Evolutionary conservation across 2,329 filamentous ascomycete species (phyloP), one percentile per base, ranked within the genome.

Genomic region (Xylaria sp.): DNA sequence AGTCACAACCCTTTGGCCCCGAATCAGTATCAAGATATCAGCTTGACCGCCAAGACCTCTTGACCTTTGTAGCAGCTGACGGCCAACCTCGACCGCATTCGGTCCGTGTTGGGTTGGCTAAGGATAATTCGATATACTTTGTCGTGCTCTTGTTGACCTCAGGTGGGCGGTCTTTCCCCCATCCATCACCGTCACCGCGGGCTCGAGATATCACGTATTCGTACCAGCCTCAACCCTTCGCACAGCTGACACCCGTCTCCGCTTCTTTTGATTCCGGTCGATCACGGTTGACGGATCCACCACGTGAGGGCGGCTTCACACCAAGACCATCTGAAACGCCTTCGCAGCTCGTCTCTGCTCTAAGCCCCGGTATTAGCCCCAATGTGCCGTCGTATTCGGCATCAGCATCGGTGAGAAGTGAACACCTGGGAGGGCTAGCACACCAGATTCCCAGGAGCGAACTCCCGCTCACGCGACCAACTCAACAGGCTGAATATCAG

Each of bases 51-150:
- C 80, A 81, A 27, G 85, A 88, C 46, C 80, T 81, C 67, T 75
- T 88, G 44, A 82, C 80, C 1, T 88, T 89, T 65, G 73, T 79
- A 49, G 76, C 78, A 2, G 74, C 76, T 2, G 83, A 87, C 53
- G 83, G 85, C 17, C 83, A 84, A 60, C 76, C 77, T 29, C 77
- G 85, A 60, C 76, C 77, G 9, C 81, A 82, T 60, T 75, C 80
- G 1, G 76, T 86, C 29, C 83, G 82, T 1, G 70, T 88, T 37
- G 85, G 85, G 0, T 77, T 89, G 29, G 83, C 81, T 11, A 88
- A 87, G 68, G 82, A 83, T 63, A 83, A 85, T 3, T 86, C 85
- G 38, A 85, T 87, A 60, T 89, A 86, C 71, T 88, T 88, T 66
- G 80, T 89, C 41, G 83, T 87, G 7, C 67, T 88, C 56, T 66